A percentile compares a stretch with the other conserved stretches of the same genome.
These are phyloP conservation scores for Annulohypoxylon moriforme DNA, from an alignment of 495 filamentous ascomycete genomes.

Conservation along the genomic window DNA sequence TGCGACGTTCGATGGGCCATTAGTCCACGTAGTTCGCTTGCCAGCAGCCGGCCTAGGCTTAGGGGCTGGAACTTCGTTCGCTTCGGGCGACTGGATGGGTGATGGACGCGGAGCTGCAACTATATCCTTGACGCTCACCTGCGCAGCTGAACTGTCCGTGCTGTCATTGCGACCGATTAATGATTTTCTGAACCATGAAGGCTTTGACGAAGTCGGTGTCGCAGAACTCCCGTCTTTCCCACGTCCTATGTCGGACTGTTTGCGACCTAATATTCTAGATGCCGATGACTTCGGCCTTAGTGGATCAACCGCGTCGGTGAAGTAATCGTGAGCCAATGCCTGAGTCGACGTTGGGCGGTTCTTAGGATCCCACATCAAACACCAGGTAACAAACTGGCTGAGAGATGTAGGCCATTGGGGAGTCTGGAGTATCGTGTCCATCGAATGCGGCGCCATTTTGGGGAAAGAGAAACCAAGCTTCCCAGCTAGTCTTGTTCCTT, in stretches of 20 bases:
- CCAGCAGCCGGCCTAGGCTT: slow-evolving; percentile 70
- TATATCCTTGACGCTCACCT: slow-evolving; percentile 41
- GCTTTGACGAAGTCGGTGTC: slow-evolving; percentile 77
- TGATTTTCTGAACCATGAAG: slow-evolving; percentile 96
- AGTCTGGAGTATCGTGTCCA: slow-evolving; percentile 90
- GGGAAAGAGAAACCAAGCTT: slow-evolving; percentile 99
- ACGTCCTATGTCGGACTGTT: slow-evolving; percentile 81
- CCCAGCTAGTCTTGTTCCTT: slow-evolving; percentile 89
- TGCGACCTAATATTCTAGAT: slow-evolving; percentile 83
- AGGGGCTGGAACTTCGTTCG: slow-evolving; percentile 57
- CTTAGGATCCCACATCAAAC: slow-evolving; percentile 99
- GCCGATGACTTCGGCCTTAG: slow-evolving; percentile 90
- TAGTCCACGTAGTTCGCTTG: slow-evolving; percentile 91
- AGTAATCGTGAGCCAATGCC: slow-evolving; percentile 93
- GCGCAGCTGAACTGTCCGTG: slow-evolving; percentile 50
- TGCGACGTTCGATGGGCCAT: slow-evolving; percentile 80
- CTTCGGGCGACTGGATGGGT: slow-evolving; percentile 68
- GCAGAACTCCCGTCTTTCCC: slow-evolving; percentile 75
- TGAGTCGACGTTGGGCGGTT: slow-evolving; percentile 92
- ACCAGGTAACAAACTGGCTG: slow-evolving; percentile 96
- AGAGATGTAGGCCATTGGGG: slow-evolving; percentile 93
- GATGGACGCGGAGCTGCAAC: slow-evolving; percentile 61
- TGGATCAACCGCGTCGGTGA: slow-evolving; percentile 94
- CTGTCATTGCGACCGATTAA: slow-evolving; percentile 74
- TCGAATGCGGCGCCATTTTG: slow-evolving; percentile 98